Conservation (phyloP, 345 rosid genomes). For the Combretum micranthum region DNA sequence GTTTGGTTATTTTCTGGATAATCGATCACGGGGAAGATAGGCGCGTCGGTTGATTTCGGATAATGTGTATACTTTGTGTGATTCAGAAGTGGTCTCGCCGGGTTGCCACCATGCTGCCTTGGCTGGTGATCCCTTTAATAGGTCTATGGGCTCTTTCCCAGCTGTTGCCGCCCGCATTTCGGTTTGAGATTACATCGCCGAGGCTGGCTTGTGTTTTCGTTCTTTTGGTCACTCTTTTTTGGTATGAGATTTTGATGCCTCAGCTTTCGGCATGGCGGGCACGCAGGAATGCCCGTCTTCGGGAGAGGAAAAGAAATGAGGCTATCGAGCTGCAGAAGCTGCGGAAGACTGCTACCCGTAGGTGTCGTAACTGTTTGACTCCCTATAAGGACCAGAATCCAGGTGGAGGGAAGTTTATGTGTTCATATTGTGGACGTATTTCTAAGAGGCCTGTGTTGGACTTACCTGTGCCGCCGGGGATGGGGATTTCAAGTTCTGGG, state of each 20-base stretch:
- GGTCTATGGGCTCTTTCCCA: constrained; percentile 98
- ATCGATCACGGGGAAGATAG: constrained; percentile 36
- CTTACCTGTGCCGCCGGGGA: constrained; percentile 62
- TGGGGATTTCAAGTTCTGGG: constrained; percentile 71
- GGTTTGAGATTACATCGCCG: constrained; percentile 87
- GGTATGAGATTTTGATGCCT: constrained; percentile 99
- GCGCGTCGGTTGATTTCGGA: constrained; percentile 50
- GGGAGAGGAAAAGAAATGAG: constrained; percentile 82
- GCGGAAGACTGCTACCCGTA: constrained; percentile 78
- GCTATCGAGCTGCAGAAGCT: constrained; percentile 92
- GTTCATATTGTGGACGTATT: constrained; percentile 92
- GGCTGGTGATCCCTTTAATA: constrained; percentile 93
- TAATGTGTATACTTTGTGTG: constrained; percentile 99
- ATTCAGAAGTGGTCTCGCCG: constrained; percentile 99
- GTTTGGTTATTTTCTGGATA: constrained; percentile 13
- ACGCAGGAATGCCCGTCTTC: constrained; percentile 67
- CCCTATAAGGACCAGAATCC: constrained; percentile 95
- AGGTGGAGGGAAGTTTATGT: constrained; percentile 89
- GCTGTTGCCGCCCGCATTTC: constrained; percentile 94
- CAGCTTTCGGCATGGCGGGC: constrained; percentile 90
- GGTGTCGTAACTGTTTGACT: constrained; percentile 83
- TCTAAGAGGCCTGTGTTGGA: constrained; percentile 94
- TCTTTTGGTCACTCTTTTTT: constrained; percentile 83
- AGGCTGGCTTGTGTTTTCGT: constrained; percentile 92
- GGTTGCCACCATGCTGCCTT: constrained; percentile 99